A percentile compares a stretch with the other conserved stretches of the same genome.
phyloP scores from a whole-genome alignment of 306 rosid species.

The Glycine latifolia region DNA sequence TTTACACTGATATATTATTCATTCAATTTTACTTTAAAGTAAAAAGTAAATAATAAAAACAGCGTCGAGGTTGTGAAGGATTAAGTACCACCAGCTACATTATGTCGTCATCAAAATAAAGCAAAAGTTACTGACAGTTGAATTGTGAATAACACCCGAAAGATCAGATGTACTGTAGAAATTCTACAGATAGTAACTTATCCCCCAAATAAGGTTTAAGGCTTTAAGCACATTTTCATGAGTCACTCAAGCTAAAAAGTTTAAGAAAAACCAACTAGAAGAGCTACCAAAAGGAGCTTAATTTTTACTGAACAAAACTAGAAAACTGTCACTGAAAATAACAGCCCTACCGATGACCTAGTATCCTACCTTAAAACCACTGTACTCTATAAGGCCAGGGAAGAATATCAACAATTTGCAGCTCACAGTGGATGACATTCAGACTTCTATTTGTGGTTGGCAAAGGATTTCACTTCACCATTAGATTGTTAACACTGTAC shows the following conservation, averaged over 20 bases:
- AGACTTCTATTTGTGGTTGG: slow-evolving; percentile 9
- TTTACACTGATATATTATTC: not conserved
- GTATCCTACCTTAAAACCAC: too few relatives aligned
- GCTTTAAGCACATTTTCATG: not conserved
- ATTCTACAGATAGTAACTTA: not conserved
- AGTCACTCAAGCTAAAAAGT: not conserved
- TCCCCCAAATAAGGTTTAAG: slow-evolving; percentile 29
- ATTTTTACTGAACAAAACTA: slow-evolving; percentile 29
- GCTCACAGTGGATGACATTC: slow-evolving; percentile 17
- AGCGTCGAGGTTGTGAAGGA: not conserved
- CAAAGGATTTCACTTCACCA: slow-evolving; percentile 1
- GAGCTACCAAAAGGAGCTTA: not conserved
- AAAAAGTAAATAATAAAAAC: not conserved
- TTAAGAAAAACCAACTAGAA: too few relatives aligned
- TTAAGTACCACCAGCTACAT: not conserved
- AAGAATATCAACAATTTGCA: slow-evolving; percentile 39
- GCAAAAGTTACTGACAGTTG: too few relatives aligned
- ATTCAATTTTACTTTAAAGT: not conserved
- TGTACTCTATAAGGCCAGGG: not conserved
- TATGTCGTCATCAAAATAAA: not conserved
- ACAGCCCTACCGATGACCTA: too few relatives aligned
- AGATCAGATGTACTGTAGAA: not conserved
- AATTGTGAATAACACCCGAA: not conserved
- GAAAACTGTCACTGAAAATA: not conserved
- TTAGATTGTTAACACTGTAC: slow-evolving; percentile 44